Percentiles rank a stretch among this genome's conserved stretches.
Evolutionary conservation across 2,329 filamentous ascomycete genomes (phyloP).

Genomic region (Monosporascus sp.): DNA sequence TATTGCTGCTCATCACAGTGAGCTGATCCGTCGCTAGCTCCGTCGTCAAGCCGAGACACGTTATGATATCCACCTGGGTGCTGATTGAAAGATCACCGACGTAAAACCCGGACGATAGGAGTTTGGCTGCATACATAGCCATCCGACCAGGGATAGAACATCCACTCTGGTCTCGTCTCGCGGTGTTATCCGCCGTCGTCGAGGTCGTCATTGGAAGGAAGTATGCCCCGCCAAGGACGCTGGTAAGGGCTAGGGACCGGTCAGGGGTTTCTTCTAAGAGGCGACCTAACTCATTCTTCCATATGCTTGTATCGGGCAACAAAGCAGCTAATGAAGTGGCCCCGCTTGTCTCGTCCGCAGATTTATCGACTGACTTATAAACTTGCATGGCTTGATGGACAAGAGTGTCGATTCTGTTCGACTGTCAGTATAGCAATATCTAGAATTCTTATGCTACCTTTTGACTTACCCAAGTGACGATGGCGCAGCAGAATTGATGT

Average conservation of each 20-base stretch:
- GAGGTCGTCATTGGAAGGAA: constrained; percentile 49
- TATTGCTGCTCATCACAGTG: constrained; percentile 36
- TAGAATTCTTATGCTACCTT: not conserved
- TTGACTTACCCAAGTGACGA: constrained; percentile 46
- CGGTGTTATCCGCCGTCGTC: constrained; percentile 11
- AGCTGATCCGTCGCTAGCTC: constrained; percentile 53
- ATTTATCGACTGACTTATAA: constrained; percentile 28
- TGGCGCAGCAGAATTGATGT: constrained; percentile 44
- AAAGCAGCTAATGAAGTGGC: constrained; percentile 29
- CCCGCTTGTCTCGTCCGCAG: constrained; percentile 27
- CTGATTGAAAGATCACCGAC: constrained; percentile 34
- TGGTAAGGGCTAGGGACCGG: constrained; percentile 68
- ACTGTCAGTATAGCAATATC: constrained; percentile 12
- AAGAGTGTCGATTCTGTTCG: constrained; percentile 46
- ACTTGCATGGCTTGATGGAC: constrained; percentile 42
- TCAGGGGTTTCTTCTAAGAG: constrained; percentile 52
- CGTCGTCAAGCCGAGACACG: constrained; percentile 45
- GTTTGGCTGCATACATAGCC: constrained; percentile 60
- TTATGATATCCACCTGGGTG: constrained; percentile 46
- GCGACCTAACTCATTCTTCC: constrained; percentile 57
- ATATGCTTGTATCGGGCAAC: constrained; percentile 59
- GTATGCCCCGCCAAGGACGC: constrained; percentile 64
- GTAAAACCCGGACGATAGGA: constrained; percentile 44
- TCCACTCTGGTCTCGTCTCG: constrained; percentile 59
- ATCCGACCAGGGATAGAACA: constrained; percentile 72